These are phyloP conservation scores for Mallotus nudiflorus DNA, from an alignment of 345 rosid species.

Conservation along the genomic window DNA sequence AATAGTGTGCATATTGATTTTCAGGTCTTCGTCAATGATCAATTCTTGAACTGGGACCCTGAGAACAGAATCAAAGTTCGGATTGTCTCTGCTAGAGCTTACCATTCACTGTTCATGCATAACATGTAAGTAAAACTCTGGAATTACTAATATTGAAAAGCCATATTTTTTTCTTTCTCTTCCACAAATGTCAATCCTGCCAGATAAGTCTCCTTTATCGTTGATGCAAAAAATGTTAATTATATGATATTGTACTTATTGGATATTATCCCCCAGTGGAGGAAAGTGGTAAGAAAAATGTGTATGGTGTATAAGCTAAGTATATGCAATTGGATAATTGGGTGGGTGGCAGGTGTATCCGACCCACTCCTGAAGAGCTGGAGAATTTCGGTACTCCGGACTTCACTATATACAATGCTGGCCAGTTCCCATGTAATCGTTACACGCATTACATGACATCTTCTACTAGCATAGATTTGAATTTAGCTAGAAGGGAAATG, in stretches of 20 bases:
- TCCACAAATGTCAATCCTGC: slow-evolving; percentile 18
- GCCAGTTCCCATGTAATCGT: slow-evolving; percentile 98
- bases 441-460: slow-evolving; percentile 99
- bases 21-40: slow-evolving; percentile 93
- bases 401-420: slow-evolving; percentile 98
- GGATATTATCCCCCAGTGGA: slow-evolving; percentile 29
- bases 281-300: slow-evolving; percentile 30
- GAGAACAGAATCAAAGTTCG: slow-evolving; percentile 91
- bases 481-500: slow-evolving; percentile 95
- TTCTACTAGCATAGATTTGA: slow-evolving; percentile 92
- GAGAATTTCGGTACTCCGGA: slow-evolving; percentile 98
- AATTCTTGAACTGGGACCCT: slow-evolving; percentile 92
- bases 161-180: slow-evolving; percentile 9
- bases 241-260: slow-evolving; percentile 22
- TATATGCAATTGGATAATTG: slow-evolving; percentile 52
- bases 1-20: neutral
- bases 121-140: slow-evolving; percentile 76
- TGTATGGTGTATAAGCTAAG: slow-evolving; percentile 44
- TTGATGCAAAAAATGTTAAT: slow-evolving; percentile 26
- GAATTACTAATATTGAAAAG: slow-evolving; percentile 3
- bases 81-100: slow-evolving; percentile 96
- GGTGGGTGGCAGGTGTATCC: slow-evolving; percentile 98
- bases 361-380: slow-evolving; percentile 95
- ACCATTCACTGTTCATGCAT: slow-evolving; percentile 98
- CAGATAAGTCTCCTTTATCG: slow-evolving; percentile 39